Percentiles rank a stretch among this genome's conserved stretches.
Evolutionary conservation across 257 asterid genomes (phyloP).

Genomic region (Solanum dulcamara): DNA sequence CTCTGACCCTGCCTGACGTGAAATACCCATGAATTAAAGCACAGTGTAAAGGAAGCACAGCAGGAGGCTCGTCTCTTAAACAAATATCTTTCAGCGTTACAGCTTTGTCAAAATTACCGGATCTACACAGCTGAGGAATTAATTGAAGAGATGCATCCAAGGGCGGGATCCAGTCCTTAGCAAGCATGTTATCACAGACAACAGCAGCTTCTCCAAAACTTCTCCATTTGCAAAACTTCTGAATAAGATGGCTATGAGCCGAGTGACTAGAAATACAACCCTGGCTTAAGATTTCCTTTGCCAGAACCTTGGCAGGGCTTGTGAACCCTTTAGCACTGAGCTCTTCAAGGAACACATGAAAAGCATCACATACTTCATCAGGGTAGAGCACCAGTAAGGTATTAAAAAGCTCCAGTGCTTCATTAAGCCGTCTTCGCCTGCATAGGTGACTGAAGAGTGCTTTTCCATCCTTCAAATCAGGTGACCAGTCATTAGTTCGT

Average conservation of each 20-base stretch:
- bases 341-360: conserved; percentile 28
- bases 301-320: conserved; percentile 24
- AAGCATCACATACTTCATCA: conserved; percentile 7
- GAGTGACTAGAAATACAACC: conserved; percentile 11
- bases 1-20: conserved; percentile 24
- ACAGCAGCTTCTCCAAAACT: conserved; percentile 36
- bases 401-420: conserved; percentile 55
- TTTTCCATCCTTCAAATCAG: conserved; percentile 36
- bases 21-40: conserved; percentile 47
- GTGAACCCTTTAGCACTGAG: conserved; percentile 45
- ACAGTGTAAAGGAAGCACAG: conserved; percentile 14
- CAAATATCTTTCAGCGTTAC: conserved; percentile 28
- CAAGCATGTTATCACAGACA: conserved; percentile 34
- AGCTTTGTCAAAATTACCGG: conserved; percentile 39
- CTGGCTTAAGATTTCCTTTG: conserved; percentile 28
- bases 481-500: conserved; percentile 48
- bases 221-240: conserved; percentile 49
- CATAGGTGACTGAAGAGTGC: conserved; percentile 38
- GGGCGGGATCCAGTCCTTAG: conserved; percentile 29
- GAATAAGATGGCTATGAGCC: conserved; percentile 31
- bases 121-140: conserved; percentile 38
- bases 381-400: conserved; percentile 13
- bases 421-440: conserved; percentile 32
- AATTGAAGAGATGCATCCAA: conserved; percentile 28
- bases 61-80: conserved; percentile 28